Evolutionary conservation across 2,329 filamentous ascomycete genomes (phyloP), one percentile per base, ranked within the genome.

Genomic region (Corniculantispora saksenae): DNA sequence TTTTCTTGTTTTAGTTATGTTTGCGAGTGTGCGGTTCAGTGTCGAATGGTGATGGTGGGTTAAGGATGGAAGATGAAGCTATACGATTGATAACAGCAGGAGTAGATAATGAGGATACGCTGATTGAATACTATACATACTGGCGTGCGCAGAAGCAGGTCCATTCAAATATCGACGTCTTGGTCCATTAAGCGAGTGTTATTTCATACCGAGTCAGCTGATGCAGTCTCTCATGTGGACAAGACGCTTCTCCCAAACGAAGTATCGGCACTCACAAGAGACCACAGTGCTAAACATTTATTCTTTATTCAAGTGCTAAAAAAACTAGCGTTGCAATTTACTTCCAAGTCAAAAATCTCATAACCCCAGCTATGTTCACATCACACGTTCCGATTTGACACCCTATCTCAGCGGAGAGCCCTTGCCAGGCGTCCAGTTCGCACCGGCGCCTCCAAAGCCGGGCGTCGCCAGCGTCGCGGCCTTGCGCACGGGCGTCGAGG

Each of bases 401-500:
- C 12, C 32, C 61, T 67, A 72, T 68, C 72, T 74, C 40, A 79
- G 63, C 29, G 78, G 78, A 27, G 78, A 78, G 57, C 77, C 80
- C 67, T 80, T 83, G 21, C 81, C 81, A 40, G 81, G 81, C 40
- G 81, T 83, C 80, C 80, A 83, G 29, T 72, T 78, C 47, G 73
- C 68, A 5, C 75, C 67, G 6, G 74, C 77, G 1, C 73, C 73
- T 21, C 78, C 78, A 68, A 82, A 81, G 3, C 76, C 76, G 29
- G 73, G 75, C 3, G 75, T 73, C 35, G 76, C 73, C 25, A 74
- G 69, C 47, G 77, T 72, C 15, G 73, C 76, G 35, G 79, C 80
- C 70, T 76, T 80, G 15, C 77, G 75, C 3, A 76, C 74, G 5
- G 84, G 84, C 38, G 84, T 86, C n/a, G 80, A 82, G 19, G 83